Evolutionary conservation across 768 basidiomycete species (phyloP).

Genomic region (Coprinellus aureogranulatus): DNA sequence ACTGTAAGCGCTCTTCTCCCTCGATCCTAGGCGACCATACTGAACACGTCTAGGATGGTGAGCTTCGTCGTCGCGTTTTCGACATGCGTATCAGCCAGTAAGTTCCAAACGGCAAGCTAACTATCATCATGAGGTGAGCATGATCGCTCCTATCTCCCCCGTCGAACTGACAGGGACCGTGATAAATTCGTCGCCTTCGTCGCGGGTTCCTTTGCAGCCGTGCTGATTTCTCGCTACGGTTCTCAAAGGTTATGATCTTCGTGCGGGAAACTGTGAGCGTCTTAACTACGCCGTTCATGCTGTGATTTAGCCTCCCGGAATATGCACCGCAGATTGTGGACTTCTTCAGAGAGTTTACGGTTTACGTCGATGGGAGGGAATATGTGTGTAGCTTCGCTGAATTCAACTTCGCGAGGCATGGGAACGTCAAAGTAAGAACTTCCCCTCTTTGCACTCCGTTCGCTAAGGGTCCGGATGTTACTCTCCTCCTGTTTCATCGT

Average conservation of each 20-base stretch:
- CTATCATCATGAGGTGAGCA: conserved; percentile 82
- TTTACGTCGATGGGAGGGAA: conserved; percentile 94
- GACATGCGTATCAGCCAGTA: conserved; percentile 98
- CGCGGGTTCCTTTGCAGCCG: conserved; percentile 94
- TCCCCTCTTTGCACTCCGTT: too few relatives aligned
- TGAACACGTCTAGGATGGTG: conserved; percentile 76
- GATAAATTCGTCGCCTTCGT: conserved; percentile 92
- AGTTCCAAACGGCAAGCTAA: conserved; percentile 93
- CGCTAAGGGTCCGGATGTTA: too few relatives aligned
- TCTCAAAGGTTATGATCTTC: conserved; percentile 85
- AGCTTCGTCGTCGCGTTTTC: conserved; percentile 99
- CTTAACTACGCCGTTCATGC: conserved; percentile 87
- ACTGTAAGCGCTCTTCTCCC: too few relatives aligned
- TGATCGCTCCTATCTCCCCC: background rate
- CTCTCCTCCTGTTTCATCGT: conserved; percentile 77
- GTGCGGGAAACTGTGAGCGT: conserved; percentile 87
- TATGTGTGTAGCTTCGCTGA: conserved; percentile 98
- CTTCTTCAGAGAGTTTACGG: conserved; percentile 97
- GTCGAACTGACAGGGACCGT: background rate
- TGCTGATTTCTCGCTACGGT: conserved; percentile 89
- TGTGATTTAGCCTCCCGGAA: conserved; percentile 87
- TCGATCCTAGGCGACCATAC: too few relatives aligned
- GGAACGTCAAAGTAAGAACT: conserved; percentile 76
- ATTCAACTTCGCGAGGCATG: conserved; percentile 95
- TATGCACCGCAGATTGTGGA: conserved; percentile 92